Percentiles rank a stretch among this genome's conserved stretches.
Evolutionary conservation across 2,329 filamentous ascomycete species (phyloP).

Genomic region (Cryphonectria japonica): DNA sequence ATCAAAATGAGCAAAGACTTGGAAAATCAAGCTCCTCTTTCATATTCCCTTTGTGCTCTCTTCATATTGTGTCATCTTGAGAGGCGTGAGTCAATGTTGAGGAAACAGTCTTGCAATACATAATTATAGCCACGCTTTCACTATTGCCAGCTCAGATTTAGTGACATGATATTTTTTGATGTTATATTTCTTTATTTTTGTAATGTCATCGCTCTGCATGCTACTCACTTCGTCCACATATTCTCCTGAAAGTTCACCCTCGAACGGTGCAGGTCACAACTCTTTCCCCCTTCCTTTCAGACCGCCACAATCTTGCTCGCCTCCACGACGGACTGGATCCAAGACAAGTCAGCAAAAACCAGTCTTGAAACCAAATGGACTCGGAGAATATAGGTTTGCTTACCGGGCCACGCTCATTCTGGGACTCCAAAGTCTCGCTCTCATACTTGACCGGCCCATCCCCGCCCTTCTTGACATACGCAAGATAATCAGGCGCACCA

Average conservation of each 20-base stretch:
- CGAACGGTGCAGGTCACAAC: not conserved
- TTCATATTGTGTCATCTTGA: too few species aligned
- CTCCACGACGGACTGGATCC: constrained; percentile 7
- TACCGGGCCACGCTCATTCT: constrained; percentile 14
- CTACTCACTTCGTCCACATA: not conserved
- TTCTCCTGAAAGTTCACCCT: too few species aligned
- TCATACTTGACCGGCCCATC: constrained; percentile 34
- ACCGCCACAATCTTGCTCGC: constrained; percentile 3
- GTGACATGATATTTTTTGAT: not conserved
- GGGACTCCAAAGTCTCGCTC: constrained; percentile 30
- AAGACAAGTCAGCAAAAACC: not conserved
- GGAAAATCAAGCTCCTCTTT: too few species aligned
- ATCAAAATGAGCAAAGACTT: too few species aligned
- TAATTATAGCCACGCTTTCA: too few species aligned
- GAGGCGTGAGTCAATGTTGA: too few species aligned
- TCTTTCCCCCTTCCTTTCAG: not conserved
- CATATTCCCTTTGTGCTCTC: too few species aligned
- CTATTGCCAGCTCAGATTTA: not conserved
- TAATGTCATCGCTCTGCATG: not conserved
- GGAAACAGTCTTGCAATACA: too few species aligned
- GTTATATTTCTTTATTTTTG: not conserved
- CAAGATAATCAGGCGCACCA: constrained; percentile 48
- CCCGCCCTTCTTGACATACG: constrained; percentile 41
- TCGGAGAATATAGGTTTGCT: not conserved
- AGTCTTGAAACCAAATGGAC: not conserved